Evolutionary conservation across 2,329 filamentous ascomycete genomes (phyloP).

Genomic region (Monosporascus sp.): DNA sequence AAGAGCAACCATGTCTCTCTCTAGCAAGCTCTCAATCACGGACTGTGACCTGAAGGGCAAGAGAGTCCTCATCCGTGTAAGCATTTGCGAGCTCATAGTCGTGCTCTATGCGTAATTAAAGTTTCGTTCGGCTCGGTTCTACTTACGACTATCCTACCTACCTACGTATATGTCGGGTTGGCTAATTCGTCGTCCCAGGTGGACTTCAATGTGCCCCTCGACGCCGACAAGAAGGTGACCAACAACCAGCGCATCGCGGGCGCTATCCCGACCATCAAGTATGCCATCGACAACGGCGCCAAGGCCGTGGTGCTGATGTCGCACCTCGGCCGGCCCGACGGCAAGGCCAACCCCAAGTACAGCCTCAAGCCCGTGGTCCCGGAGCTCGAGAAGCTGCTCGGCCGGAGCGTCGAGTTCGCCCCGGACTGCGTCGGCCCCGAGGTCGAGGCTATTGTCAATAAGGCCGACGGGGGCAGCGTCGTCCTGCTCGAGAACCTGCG

Average conservation of each 20-base stretch:
- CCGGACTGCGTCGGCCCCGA: conserved; percentile 86
- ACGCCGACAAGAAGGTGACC: conserved; percentile 87
- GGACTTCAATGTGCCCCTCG: conserved; percentile 99
- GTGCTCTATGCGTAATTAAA: background rate
- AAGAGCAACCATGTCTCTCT: conserved; percentile 77
- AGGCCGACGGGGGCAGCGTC: conserved; percentile 73
- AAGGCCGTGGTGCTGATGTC: conserved; percentile 97
- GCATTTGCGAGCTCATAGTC: conserved; percentile 24
- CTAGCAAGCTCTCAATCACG: conserved; percentile 94
- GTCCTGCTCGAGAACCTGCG: conserved; percentile 95
- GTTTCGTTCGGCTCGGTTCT: background rate
- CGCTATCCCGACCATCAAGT: conserved; percentile 90
- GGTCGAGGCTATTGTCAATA: conserved; percentile 84
- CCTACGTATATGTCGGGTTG: conserved; percentile 1
- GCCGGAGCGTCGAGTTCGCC: conserved; percentile 80
- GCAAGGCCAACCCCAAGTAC: conserved; percentile 86
- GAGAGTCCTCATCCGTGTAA: conserved; percentile 92
- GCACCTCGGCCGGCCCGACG: conserved; percentile 92
- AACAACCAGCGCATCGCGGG: conserved; percentile 98
- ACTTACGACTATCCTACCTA: conserved; percentile 1
- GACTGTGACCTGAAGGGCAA: conserved; percentile 98
- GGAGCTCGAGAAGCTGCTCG: conserved; percentile 86
- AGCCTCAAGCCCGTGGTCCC: conserved; percentile 86
- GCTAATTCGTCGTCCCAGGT: conserved; percentile 52
- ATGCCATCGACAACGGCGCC: conserved; percentile 83